Evolutionary conservation across 2,329 filamentous ascomycete species (phyloP), one percentile per base, ranked within the genome.

Genomic region (Chrysoporthe cubensis): DNA sequence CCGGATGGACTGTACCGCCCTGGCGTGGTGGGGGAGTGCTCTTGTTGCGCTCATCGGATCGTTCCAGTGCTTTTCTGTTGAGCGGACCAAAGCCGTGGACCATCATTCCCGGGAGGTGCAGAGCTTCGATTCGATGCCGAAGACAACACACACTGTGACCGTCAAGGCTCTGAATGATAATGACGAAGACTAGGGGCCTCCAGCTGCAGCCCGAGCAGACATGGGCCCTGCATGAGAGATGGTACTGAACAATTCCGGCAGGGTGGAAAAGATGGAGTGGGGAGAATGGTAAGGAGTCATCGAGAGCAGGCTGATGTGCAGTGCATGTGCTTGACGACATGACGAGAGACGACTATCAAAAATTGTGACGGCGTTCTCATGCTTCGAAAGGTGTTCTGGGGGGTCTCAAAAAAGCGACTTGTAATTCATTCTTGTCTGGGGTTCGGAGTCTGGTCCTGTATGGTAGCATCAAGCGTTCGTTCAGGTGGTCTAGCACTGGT

Each of bases 21-120:
- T 90, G 46, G 86, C 88, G 9, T 91, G 88, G 88, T 90, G 88
- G 71, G 86, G 85, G 50, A 89, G 86, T 71, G 84, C 84, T 2
- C 62, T 86, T 7, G 83, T 87, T 21, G 88, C 89, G 2, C 71
- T 83, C 4, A 71, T 87, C 32, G 89, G 88, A 2, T 81, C 87
- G 1, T 69, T 88, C 4, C 88, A 91, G 75, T 88, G 87, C 75
- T 89, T 90, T 73, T 81, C 78, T 7, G 82, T 89, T 5, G 72
- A 77, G 72, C 75, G 81, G 43, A 73, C 74, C 52, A 72, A 70
- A 64, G 54, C 64, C 9, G 66, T 59, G 21, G 67, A 69, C 26
- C 44, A 65, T 14, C 16, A 60, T 21, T 62, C 63, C 9, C 59
- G 54, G 37, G 70, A 71, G 52, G 60, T 56, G 62, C 66, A 68